phyloP scores from a whole-genome alignment of 1,284 basidiomycete species.

The Rhodotorula glutinis region DNA sequence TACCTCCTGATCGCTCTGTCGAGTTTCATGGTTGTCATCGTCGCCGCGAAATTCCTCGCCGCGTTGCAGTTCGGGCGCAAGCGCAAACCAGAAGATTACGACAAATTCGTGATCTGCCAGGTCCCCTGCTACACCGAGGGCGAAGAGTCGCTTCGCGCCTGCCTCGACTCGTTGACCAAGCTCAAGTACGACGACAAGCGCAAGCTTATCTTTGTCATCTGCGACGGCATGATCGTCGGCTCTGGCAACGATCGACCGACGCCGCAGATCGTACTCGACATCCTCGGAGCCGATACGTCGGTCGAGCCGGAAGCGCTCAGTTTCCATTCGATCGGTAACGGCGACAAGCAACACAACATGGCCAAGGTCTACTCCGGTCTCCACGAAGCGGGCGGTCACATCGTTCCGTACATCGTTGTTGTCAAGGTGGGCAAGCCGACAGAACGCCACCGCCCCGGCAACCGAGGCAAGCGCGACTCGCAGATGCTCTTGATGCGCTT shows the following conservation, averaged over 20 bases:
- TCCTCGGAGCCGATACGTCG: constrained; percentile 89
- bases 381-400: constrained; percentile 90
- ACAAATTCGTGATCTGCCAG: constrained; percentile 98
- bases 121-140: constrained; percentile 60
- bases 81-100: constrained; percentile 88
- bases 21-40: constrained; percentile 88
- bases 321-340: constrained; percentile 90
- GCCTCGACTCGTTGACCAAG: constrained; percentile 90
- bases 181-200: constrained; percentile 98
- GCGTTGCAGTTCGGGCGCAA: constrained; percentile 81
- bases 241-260: constrained; percentile 57
- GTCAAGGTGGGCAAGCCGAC: constrained; percentile 96
- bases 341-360: constrained; percentile 95
- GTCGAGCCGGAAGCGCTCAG: constrained; percentile 90
- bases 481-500: constrained; percentile 96
- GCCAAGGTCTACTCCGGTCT: constrained; percentile 96
- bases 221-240: constrained; percentile 98
- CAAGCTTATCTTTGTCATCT: constrained; percentile 89
- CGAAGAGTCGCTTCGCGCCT: constrained; percentile 76
- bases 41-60: constrained; percentile 97
- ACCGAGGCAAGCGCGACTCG: constrained; percentile 93
- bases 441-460: constrained; percentile 87
- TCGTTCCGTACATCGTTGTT: constrained; percentile 76
- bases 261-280: constrained; percentile 83
- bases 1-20: constrained; percentile 89